These are phyloP conservation scores for Scheffersomyces spartinae DNA, from an alignment of 805 yeast genomes.

Conservation along the genomic window DNA sequence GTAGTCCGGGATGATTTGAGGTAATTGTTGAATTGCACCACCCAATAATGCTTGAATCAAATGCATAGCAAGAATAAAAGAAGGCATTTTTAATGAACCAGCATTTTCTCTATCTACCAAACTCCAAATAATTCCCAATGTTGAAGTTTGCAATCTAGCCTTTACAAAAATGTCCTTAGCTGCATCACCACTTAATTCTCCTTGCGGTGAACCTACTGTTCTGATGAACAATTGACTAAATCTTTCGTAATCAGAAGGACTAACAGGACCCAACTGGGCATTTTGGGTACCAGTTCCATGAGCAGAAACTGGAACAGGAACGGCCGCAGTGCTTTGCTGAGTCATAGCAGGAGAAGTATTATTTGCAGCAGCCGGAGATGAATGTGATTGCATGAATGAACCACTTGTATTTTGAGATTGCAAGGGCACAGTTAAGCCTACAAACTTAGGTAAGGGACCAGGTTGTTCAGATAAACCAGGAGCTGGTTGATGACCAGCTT, in stretches of 20 bases:
- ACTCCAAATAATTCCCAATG: slow-evolving; percentile 81
- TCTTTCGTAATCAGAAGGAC: slow-evolving; percentile 46
- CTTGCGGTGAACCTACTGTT: slow-evolving; percentile 42
- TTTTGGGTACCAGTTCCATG: slow-evolving; percentile 16
- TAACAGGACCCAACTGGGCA: slow-evolving; percentile 26
- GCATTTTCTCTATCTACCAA: slow-evolving; percentile 66
- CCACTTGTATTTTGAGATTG: slow-evolving; percentile 25
- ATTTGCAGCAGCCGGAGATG: slow-evolving; percentile 6
- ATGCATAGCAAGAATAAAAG: slow-evolving; percentile 91
- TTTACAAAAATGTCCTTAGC: slow-evolving; percentile 83
- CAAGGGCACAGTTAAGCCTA: slow-evolving; percentile 18
- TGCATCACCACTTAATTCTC: slow-evolving; percentile 57
- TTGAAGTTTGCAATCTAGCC: slow-evolving; percentile 70
- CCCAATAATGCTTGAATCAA: slow-evolving; percentile 73
- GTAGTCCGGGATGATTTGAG: slow-evolving; percentile 28
- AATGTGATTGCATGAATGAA: slow-evolving; percentile 24
- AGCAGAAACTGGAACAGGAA: slow-evolving; percentile 17
- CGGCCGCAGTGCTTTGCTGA: slow-evolving; percentile 27
- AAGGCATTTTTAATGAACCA: slow-evolving; percentile 63
- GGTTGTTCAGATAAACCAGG: slow-evolving; percentile 41
- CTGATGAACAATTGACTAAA: slow-evolving; percentile 67
- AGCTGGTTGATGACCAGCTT: slow-evolving; percentile 50
- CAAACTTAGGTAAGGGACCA: slow-evolving; percentile 57
- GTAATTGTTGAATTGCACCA: slow-evolving; percentile 50
- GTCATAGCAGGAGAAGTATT: slow-evolving; percentile 6